Evolutionary conservation across 352 stramenopile species (phyloP).

Genomic region (Pythium apleroticum): DNA sequence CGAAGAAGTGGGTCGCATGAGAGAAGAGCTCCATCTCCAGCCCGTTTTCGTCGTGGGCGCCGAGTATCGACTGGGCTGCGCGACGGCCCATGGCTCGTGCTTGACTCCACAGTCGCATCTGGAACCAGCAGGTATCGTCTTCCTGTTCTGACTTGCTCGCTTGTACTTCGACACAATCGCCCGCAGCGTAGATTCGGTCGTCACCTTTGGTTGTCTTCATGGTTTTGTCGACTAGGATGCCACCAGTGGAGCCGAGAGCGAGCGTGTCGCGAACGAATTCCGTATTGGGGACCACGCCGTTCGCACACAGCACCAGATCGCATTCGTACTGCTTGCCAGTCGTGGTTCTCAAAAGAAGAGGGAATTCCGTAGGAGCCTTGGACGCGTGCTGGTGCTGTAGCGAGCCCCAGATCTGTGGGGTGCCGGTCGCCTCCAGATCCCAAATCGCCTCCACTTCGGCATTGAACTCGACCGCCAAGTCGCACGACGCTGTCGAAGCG

Average conservation of each 20-base stretch:
- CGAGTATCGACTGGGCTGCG: slow-evolving; percentile 33
- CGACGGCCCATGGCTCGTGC: slow-evolving; percentile 7
- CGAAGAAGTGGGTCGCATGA: slow-evolving; percentile 41
- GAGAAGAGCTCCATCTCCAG: slow-evolving; percentile 36
- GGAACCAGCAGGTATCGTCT: slow-evolving; percentile 2
- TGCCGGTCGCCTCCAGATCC: not conserved
- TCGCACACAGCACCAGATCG: not conserved
- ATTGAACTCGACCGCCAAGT: not conserved
- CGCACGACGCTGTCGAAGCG: not conserved
- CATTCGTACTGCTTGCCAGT: not conserved
- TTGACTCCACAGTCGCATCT: slow-evolving; percentile 18
- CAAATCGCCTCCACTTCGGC: not conserved
- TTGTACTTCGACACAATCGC: slow-evolving; percentile 5
- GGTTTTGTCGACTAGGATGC: not conserved
- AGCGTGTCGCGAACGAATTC: not conserved
- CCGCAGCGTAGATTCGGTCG: slow-evolving; percentile 5
- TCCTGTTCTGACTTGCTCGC: not conserved
- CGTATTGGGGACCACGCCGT: not conserved
- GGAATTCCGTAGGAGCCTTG: not conserved
- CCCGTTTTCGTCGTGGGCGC: slow-evolving; percentile 29
- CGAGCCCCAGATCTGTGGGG: not conserved
- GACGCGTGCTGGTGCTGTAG: not conserved
- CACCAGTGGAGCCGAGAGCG: not conserved
- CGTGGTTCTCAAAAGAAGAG: not conserved
- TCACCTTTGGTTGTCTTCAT: not conserved